These are phyloP conservation scores for Neoboletus subvelutipes DNA, from an alignment of 768 basidiomycete species.

Conservation along the genomic window DNA sequence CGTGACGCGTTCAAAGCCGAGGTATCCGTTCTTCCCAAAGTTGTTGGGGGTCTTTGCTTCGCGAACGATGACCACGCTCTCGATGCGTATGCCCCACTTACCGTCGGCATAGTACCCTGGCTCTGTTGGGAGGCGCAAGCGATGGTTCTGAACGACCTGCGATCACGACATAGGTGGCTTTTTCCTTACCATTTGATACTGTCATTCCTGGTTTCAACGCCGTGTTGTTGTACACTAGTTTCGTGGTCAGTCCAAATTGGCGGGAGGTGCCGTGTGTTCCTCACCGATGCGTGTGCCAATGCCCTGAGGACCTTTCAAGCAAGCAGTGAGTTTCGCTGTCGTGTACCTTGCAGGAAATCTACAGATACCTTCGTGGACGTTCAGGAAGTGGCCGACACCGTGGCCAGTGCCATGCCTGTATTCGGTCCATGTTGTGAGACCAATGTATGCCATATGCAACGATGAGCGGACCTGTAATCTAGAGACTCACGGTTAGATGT, in stretches of 20 bases:
- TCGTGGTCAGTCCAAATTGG: not conserved
- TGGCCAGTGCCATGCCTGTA: slow-evolving; percentile 88
- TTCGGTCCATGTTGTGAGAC: slow-evolving; percentile 7
- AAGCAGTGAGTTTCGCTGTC: slow-evolving; percentile 4
- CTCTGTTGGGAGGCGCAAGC: slow-evolving; percentile 40
- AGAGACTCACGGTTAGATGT: not conserved
- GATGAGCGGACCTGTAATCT: slow-evolving; percentile 55
- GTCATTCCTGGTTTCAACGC: slow-evolving; percentile 84
- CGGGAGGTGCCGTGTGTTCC: not conserved
- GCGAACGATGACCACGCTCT: slow-evolving; percentile 81
- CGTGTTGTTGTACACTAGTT: slow-evolving; percentile 62
- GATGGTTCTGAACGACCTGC: not conserved
- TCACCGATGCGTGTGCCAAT: slow-evolving; percentile 45
- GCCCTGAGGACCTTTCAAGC: slow-evolving; percentile 50
- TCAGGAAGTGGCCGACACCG: slow-evolving; percentile 91
- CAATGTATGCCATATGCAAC: not conserved
- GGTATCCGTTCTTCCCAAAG: slow-evolving; percentile 80
- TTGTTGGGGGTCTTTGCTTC: slow-evolving; percentile 68
- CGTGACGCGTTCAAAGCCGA: slow-evolving; percentile 84
- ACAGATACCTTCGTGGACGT: slow-evolving; percentile 76
- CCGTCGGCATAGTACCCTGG: slow-evolving; percentile 94
- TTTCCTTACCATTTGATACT: slow-evolving; percentile 67
- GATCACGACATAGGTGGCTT: not conserved
- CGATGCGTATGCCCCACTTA: slow-evolving; percentile 88
- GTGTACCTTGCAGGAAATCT: not conserved